Percentiles rank a stretch among this genome's conserved stretches.
Conservation (phyloP, 2,329 filamentous ascomycete species). For the Penicillium sp. region DNA sequence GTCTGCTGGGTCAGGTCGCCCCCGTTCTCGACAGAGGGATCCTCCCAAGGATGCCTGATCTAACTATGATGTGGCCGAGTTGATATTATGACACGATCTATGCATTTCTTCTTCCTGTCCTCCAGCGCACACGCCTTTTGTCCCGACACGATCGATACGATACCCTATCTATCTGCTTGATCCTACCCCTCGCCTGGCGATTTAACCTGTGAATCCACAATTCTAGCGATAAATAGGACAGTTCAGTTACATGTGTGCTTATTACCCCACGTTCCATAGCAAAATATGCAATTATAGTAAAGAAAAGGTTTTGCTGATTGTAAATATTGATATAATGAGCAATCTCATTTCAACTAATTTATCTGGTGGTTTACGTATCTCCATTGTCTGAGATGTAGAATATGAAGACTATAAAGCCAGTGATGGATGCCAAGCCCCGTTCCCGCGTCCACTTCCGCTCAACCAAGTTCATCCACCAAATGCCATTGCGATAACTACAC, state of each 20-base stretch:
- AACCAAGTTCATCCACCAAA: slow-evolving; percentile 11
- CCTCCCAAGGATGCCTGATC: slow-evolving; percentile 27
- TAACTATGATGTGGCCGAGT: slow-evolving; percentile 18
- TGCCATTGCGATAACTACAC: slow-evolving; percentile 1
- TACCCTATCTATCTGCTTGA: slow-evolving; percentile 27
- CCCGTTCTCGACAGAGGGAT: slow-evolving; percentile 33
- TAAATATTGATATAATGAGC: background rate
- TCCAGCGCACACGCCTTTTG: slow-evolving; percentile 23
- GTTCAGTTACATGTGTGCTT: slow-evolving; percentile 12
- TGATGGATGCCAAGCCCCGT: slow-evolving; percentile 22
- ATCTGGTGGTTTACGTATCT: background rate
- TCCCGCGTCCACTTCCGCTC: slow-evolving; percentile 19
- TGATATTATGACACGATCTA: slow-evolving; percentile 29
- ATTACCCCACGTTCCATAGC: slow-evolving; percentile 5
- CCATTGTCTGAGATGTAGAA: background rate
- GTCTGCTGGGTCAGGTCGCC: slow-evolving; percentile 41
- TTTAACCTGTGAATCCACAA: slow-evolving; percentile 12
- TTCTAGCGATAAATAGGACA: slow-evolving; percentile 14
- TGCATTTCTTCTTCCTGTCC: slow-evolving; percentile 25
- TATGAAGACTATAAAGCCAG: background rate
- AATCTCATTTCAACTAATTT: background rate
- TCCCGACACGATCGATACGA: slow-evolving; percentile 28
- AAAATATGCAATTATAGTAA: background rate
- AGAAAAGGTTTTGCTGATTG: background rate
- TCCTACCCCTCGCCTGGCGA: slow-evolving; percentile 15